These are phyloP conservation scores for Hypomontagnella submonticulosa DNA, from an alignment of 495 filamentous ascomycete species.

Conservation along the genomic window DNA sequence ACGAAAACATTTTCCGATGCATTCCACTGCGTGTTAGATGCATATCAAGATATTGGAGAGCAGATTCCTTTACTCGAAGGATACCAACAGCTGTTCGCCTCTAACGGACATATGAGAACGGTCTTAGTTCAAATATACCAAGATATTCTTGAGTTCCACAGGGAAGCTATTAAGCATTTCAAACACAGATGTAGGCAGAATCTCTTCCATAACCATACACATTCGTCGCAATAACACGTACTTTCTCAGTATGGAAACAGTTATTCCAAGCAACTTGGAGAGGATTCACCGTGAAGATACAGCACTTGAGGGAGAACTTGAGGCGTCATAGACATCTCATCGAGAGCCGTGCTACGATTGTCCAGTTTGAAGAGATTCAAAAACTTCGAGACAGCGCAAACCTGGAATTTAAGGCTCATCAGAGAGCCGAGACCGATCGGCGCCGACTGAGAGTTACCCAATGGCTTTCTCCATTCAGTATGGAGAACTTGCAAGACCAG, in stretches of 20 bases:
- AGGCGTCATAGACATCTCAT: conserved; percentile 48
- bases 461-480: conserved; percentile 42
- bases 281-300: conserved; percentile 47
- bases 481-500: conserved; percentile 38
- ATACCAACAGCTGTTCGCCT: conserved; percentile 35
- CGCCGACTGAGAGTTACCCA: conserved; percentile 31
- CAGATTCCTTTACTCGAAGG: conserved; percentile 48
- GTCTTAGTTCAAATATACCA: conserved; percentile 46
- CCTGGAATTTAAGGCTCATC: conserved; percentile 11
- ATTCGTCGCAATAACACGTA: too few relatives aligned
- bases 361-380: conserved; percentile 43
- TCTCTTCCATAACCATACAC: too few relatives aligned
- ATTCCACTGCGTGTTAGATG: conserved; percentile 52
- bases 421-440: conserved; percentile 23
- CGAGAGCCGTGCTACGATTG: conserved; percentile 43
- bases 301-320: conserved; percentile 45
- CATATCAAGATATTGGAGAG: conserved; percentile 57
- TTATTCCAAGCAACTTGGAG: conserved; percentile 44
- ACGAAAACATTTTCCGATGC: conserved; percentile 32
- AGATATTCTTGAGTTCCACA: conserved; percentile 56
- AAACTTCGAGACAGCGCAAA: conserved; percentile 11
- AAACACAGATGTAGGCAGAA: conserved; percentile 14
- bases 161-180: conserved; percentile 45
- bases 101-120: conserved; percentile 4
- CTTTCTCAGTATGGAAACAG: conserved; percentile 1